Conservation (phyloP, 2,329 filamentous ascomycete genomes). For the Amauroascus verrucosus region DNA sequence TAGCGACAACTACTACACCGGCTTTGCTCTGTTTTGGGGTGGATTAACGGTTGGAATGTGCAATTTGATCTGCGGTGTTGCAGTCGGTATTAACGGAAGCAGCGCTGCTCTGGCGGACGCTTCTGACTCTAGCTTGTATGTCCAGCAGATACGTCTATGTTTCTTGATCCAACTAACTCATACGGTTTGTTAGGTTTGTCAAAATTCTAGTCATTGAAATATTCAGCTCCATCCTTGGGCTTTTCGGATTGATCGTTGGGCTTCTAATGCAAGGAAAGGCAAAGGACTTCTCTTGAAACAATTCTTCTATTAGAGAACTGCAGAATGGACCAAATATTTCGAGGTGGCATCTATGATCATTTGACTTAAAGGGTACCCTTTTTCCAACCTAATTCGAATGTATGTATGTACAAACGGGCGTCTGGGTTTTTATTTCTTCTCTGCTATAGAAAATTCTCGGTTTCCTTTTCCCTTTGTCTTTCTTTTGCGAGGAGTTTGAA, state of each 20-base stretch:
- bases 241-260: constrained; percentile 93
- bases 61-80: constrained; percentile 91
- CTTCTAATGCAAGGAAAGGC: constrained; percentile 81
- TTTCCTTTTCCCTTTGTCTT: too few species aligned
- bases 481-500: background rate
- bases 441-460: constrained; percentile 25
- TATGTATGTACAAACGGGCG: constrained; percentile 4
- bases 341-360: background rate
- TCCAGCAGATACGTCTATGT: constrained; percentile 17
- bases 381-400: background rate
- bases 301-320: background rate
- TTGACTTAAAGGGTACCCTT: background rate
- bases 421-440: constrained; percentile 19
- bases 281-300: constrained; percentile 49
- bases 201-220: constrained; percentile 99
- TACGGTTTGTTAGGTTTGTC: constrained; percentile 59
- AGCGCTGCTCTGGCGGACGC: constrained; percentile 94
- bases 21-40: constrained; percentile 91
- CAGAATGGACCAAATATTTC: background rate
- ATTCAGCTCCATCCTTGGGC: constrained; percentile 91
- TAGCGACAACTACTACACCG: constrained; percentile 79
- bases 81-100: constrained; percentile 95
- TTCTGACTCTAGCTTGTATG: constrained; percentile 78
- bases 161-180: background rate
- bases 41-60: constrained; percentile 90